A percentile compares a stretch with the other conserved stretches of the same genome.
Conservation (phyloP, 495 filamentous ascomycete genomes). For the Lichenothelia convexa region DNA sequence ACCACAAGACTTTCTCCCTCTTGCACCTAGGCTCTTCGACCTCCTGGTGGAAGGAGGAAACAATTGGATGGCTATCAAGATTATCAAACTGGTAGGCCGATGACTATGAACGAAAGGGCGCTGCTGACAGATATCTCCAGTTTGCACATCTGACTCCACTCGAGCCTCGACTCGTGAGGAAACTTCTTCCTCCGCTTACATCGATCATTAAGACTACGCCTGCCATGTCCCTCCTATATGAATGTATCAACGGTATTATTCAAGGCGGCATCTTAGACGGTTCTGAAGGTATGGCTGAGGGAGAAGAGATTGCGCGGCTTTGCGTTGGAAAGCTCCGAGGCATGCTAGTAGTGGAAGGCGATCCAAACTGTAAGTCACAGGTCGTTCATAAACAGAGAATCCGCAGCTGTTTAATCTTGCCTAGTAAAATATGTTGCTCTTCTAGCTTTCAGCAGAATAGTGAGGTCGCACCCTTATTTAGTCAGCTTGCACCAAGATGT, state of each 20-base stretch:
- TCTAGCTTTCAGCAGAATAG: conserved; percentile 84
- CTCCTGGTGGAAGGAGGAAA: conserved; percentile 82
- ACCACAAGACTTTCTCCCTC: conserved; percentile 78
- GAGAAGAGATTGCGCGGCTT: conserved; percentile 81
- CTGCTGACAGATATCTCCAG: conserved; percentile 24
- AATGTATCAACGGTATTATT: conserved; percentile 96
- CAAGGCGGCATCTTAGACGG: conserved; percentile 83
- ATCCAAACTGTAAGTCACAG: conserved; percentile 60
- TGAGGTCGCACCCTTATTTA: conserved; percentile 67
- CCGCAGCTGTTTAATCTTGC: conserved; percentile 5
- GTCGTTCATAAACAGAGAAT: not conserved
- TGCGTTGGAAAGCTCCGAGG: conserved; percentile 85
- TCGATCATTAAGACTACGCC: conserved; percentile 84
- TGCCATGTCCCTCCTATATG: conserved; percentile 91
- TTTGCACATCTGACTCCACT: conserved; percentile 90
- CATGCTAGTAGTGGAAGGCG: conserved; percentile 82
- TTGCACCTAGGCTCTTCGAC: conserved; percentile 83
- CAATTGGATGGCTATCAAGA: conserved; percentile 99
- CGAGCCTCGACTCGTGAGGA: conserved; percentile 77
- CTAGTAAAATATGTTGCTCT: conserved; percentile 93
- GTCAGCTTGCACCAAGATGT: conserved; percentile 87
- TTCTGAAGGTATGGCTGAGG: conserved; percentile 53
- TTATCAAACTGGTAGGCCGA: conserved; percentile 73
- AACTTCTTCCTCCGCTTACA: conserved; percentile 85
- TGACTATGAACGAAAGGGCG: not conserved